Evolutionary conservation across 495 filamentous ascomycete species (phyloP), one percentile per base, ranked within the genome.

Genomic region (Penicillium robsamsonii): DNA sequence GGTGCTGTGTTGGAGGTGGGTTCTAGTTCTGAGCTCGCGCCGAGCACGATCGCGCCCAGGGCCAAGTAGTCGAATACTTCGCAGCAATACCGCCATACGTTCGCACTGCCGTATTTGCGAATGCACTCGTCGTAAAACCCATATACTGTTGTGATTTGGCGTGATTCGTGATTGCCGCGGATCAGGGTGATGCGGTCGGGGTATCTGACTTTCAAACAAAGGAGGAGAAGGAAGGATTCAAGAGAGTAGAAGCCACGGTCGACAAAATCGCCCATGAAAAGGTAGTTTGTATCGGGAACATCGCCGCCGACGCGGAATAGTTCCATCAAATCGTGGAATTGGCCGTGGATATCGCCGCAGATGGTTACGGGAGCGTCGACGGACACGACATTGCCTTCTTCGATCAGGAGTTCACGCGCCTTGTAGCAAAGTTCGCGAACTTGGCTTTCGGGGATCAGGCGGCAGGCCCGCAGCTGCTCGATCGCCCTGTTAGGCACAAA

Each of bases 221-320:
- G 83, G 25, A 98, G 87, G 31, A 98, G 86, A 47, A 96, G 87
- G 70, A 98, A 96, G 27, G 92, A 91, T 76, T 98, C 94, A 50
- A 98, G 84, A 1, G 91, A 96, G 80, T 96, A 98, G 79, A 96
- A 98, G 46, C 94, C 94, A 56, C 94, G 89, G 73, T 98, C 94
- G 62, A 98, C 94, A 58, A 96, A 98, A 70, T 98, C 94, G 69
- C 94, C 92, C 92, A 97, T 96, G 75, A 98, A 98, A 0, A 98
- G 84, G 71, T 98, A 98, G 69, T 97, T 96, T 20, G 94, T 98
- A 64, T 98, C 94, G 17, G 94, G 94, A 2, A 94, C 90, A 65
- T 96, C 90, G 35, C 94, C 94, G 53, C 94, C 94, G 13, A 97
- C 92, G 46, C 92, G 85, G 71, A 98, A 98, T 17, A 98, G 82